Evolutionary conservation across 2,329 filamentous ascomycete genomes (phyloP), one percentile per base, ranked within the genome.

Genomic region (Colletotrichum paranaense): DNA sequence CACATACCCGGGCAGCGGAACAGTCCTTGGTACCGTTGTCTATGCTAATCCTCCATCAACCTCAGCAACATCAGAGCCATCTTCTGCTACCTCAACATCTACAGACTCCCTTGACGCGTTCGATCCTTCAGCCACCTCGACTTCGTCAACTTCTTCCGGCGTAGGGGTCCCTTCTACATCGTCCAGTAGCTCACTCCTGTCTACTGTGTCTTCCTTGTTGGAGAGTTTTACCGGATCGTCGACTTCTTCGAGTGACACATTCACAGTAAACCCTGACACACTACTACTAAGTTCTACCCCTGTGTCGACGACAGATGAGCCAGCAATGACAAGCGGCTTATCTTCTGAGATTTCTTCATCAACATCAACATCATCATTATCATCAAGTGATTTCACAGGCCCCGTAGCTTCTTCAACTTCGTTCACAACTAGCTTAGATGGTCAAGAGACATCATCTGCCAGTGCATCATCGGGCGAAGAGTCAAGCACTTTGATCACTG

Each of bases 1-100:
- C 2, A 75, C 74, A n/a, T 63, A 72, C 12, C 58, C 63, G 2
- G 71, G 68, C 52, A 67, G 60, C 30, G 64, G 65, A 2, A 67
- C 72, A 5, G 56, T 16, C 0, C 62, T 66, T 1, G 73, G 74
- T 8, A 75, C 75, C 1, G 57, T 76, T 11, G 24, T 75, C 4
- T 63, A 53, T 26, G 60, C 60, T 11, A 26, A 63, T 16, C 60
- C 60, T 35, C 46, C 60, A 5, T 19, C 32, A 19, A 24, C 16
- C 19, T 22, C 19, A 22, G 42, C 42, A 49, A 49, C 42, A 22
- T 49, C 42, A n/a, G 42, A 9, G 42, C 5, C 19, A 49, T 49
- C 42, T n/a, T 9, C 42, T 22, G n/a, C 42, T 22, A 5, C 42
- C 3, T 49, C 42, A n/a, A 49, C 19, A n/a, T 49, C 19, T 49